phyloP scores from a whole-genome alignment of 2,329 filamentous ascomycete genomes.

The Arachnomyces sp. region DNA sequence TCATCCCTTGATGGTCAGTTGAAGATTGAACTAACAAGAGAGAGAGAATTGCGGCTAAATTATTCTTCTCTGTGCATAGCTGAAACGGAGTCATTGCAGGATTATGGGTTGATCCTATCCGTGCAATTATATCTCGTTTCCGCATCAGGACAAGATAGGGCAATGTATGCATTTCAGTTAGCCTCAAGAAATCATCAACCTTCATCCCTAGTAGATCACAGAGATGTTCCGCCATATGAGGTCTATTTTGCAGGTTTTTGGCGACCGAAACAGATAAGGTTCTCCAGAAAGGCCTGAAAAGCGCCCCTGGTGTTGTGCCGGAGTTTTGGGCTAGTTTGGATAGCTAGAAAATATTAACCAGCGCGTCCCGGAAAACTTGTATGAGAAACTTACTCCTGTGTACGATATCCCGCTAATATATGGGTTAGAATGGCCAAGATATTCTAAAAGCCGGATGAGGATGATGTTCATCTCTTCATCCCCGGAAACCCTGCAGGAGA shows the following conservation, averaged over 20 bases:
- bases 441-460: slow-evolving; percentile 74
- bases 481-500: slow-evolving; percentile 50
- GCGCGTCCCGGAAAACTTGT: neutral
- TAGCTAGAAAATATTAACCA: slow-evolving; percentile 40
- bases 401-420: slow-evolving; percentile 75
- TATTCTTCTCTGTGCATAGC: slow-evolving; percentile 51
- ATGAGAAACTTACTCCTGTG: slow-evolving; percentile 55
- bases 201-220: slow-evolving; percentile 74
- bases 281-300: slow-evolving; percentile 85
- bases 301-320: slow-evolving; percentile 53
- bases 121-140: slow-evolving; percentile 68
- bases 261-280: slow-evolving; percentile 74
- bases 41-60: slow-evolving; percentile 53
- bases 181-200: slow-evolving; percentile 63
- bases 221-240: slow-evolving; percentile 73
- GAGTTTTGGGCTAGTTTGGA: slow-evolving; percentile 62
- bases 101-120: slow-evolving; percentile 65
- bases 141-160: slow-evolving; percentile 78
- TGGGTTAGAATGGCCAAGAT: slow-evolving; percentile 73
- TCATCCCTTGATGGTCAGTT: slow-evolving; percentile 57
- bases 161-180: slow-evolving; percentile 72
- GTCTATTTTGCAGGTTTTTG: slow-evolving; percentile 70
- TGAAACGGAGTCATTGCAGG: slow-evolving; percentile 50
- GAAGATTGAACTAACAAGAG: slow-evolving; percentile 54
- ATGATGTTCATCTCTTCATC: slow-evolving; percentile 83